These are phyloP conservation scores for Arabidopsis lyrata DNA, from an alignment of 441 rosid genomes.

Conservation along the genomic window DNA sequence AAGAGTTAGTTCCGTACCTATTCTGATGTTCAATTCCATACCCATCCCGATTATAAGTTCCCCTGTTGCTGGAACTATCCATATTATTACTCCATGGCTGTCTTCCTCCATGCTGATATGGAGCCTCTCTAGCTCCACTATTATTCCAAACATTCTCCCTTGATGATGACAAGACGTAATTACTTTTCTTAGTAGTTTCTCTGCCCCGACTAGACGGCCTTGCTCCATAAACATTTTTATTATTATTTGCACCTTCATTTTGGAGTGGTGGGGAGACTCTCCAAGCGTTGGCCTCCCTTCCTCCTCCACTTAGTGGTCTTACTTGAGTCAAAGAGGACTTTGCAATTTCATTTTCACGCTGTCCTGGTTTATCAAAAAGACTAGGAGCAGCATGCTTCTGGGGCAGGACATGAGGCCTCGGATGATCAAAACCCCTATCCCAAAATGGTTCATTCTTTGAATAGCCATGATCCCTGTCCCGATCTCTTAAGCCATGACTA, in stretches of 20 bases:
- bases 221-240: conserved; percentile 47
- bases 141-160: conserved; percentile 60
- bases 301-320: conserved; percentile 70
- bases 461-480: conserved; percentile 70
- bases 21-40: conserved; percentile 59
- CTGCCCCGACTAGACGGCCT: conserved; percentile 56
- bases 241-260: conserved; percentile 61
- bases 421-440: conserved; percentile 82
- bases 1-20: conserved; percentile 52
- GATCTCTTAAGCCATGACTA: conserved; percentile 65
- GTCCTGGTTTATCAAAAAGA: conserved; percentile 63
- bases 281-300: conserved; percentile 71
- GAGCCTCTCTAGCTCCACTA: conserved; percentile 63
- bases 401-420: conserved; percentile 63
- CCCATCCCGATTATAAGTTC: conserved; percentile 53
- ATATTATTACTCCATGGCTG: conserved; percentile 62
- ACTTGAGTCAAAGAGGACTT: conserved; percentile 66
- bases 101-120: conserved; percentile 67
- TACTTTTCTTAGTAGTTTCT: conserved; percentile 64
- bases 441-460: conserved; percentile 67
- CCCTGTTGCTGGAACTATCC: conserved; percentile 58
- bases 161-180: conserved; percentile 49
- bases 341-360: conserved; percentile 68
- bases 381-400: conserved; percentile 65
- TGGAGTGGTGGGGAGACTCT: conserved; percentile 62